Evolutionary conservation across 306 rosid genomes (phyloP).

Genomic region (Quercus suber): DNA sequence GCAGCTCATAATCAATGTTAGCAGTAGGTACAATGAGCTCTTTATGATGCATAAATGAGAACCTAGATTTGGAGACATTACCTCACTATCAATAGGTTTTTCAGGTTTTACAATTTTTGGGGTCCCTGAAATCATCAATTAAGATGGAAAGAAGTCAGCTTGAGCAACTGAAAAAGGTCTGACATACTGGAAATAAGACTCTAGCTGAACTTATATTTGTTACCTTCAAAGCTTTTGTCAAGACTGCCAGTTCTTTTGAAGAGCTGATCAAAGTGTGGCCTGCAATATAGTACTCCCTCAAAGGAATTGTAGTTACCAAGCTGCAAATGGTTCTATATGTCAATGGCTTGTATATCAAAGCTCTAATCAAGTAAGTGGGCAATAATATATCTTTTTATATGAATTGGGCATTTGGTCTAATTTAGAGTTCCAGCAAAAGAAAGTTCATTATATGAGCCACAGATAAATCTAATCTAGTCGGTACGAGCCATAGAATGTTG

Average conservation of each 20-base stretch:
- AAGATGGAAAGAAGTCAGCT: constrained; percentile 5
- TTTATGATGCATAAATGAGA: constrained; percentile 5
- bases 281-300: constrained; percentile 97
- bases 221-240: constrained; percentile 97
- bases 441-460: not conserved
- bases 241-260: constrained; percentile 99
- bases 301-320: constrained; percentile 98
- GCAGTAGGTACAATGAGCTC: constrained; percentile 1
- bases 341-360: constrained; percentile 9
- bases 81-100: constrained; percentile 62
- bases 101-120: constrained; percentile 91
- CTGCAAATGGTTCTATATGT: constrained; percentile 48
- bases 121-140: constrained; percentile 51
- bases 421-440: not conserved
- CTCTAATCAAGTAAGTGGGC: not conserved
- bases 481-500: not conserved
- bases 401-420: not conserved
- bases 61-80: constrained; percentile 27
- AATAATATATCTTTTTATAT: not conserved
- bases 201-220: not conserved
- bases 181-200: not conserved
- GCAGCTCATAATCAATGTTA: constrained; percentile 19
- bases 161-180: constrained; percentile 12
- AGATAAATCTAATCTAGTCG: not conserved
- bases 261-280: constrained; percentile 91